A percentile compares a stretch with the other conserved stretches of the same genome.
These are phyloP conservation scores for Suillus discolor DNA, from an alignment of 768 basidiomycete species.

Conservation along the genomic window DNA sequence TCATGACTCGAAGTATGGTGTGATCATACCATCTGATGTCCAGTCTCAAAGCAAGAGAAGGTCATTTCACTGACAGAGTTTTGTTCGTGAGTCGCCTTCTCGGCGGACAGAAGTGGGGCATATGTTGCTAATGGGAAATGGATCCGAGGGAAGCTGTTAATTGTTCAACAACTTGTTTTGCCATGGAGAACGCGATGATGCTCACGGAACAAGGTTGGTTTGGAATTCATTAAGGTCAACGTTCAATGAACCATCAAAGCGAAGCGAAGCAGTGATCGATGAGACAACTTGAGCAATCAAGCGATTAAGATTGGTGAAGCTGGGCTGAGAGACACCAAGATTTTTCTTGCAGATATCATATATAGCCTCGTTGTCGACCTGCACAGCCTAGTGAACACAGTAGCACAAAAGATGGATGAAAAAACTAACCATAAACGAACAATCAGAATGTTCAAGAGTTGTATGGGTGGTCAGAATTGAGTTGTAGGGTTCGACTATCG, in stretches of 20 bases:
- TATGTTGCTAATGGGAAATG: conserved; percentile 98
- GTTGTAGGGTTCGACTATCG: conserved; percentile 99
- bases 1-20: background rate
- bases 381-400: conserved; percentile 16
- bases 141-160: conserved; percentile 87
- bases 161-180: conserved; percentile 8
- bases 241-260: conserved; percentile 96
- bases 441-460: conserved; percentile 99
- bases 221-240: conserved; percentile 99
- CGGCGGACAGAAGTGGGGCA: conserved; percentile 92
- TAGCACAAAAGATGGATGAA: background rate
- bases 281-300: conserved; percentile 99
- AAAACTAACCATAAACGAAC: conserved; percentile 90
- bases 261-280: conserved; percentile 93
- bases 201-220: conserved; percentile 96
- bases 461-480: conserved; percentile 97
- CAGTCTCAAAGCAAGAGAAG: conserved; percentile 94
- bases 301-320: conserved; percentile 93
- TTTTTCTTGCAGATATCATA: conserved; percentile 99
- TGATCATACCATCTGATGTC: conserved; percentile 84
- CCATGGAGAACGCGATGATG: conserved; percentile 18
- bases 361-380: conserved; percentile 99
- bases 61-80: conserved; percentile 99
- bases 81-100: conserved; percentile 95
- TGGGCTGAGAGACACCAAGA: conserved; percentile 80